Evolutionary conservation across 2,329 filamentous ascomycete species (phyloP).

Genomic region (Colletotrichum noveboracense): DNA sequence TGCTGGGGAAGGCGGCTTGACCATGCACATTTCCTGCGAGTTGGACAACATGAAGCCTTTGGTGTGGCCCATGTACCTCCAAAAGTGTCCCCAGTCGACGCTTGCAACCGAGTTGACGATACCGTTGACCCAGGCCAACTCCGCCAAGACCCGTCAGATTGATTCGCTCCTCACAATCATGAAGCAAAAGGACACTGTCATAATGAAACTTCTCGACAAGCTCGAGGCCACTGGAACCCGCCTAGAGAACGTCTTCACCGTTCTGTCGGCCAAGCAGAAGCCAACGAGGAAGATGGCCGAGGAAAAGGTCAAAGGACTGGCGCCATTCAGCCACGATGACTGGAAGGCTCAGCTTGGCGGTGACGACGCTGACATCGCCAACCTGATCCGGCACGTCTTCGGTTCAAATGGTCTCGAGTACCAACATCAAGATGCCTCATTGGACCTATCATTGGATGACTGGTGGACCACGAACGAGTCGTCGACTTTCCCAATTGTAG

Average conservation of each 20-base stretch:
- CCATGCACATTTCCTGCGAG: slow-evolving; percentile 60
- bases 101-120: slow-evolving; percentile 56
- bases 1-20: slow-evolving; percentile 46
- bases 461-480: slow-evolving; percentile 48
- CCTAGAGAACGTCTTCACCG: slow-evolving; percentile 58
- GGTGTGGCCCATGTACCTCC: slow-evolving; percentile 68
- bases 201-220: slow-evolving; percentile 58
- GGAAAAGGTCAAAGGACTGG: slow-evolving; percentile 56
- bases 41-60: slow-evolving; percentile 71
- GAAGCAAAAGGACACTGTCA: slow-evolving; percentile 56
- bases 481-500: slow-evolving; percentile 1
- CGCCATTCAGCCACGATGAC: slow-evolving; percentile 46
- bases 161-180: slow-evolving; percentile 48
- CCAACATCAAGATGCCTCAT: slow-evolving; percentile 31
- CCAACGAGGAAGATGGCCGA: slow-evolving; percentile 49
- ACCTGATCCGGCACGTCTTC: slow-evolving; percentile 49
- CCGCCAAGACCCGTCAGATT: slow-evolving; percentile 42
- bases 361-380: slow-evolving; percentile 32
- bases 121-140: slow-evolving; percentile 54
- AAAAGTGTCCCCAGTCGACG: slow-evolving; percentile 44
- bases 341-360: slow-evolving; percentile 40
- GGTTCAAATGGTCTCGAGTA: slow-evolving; percentile 36
- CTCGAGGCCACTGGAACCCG: slow-evolving; percentile 56
- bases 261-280: slow-evolving; percentile 51
- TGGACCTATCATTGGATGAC: slow-evolving; percentile 42